Base-by-base conservation (phyloP, 2,329 filamentous ascomycete genomes). In the Calonectria crousiana region DNA sequence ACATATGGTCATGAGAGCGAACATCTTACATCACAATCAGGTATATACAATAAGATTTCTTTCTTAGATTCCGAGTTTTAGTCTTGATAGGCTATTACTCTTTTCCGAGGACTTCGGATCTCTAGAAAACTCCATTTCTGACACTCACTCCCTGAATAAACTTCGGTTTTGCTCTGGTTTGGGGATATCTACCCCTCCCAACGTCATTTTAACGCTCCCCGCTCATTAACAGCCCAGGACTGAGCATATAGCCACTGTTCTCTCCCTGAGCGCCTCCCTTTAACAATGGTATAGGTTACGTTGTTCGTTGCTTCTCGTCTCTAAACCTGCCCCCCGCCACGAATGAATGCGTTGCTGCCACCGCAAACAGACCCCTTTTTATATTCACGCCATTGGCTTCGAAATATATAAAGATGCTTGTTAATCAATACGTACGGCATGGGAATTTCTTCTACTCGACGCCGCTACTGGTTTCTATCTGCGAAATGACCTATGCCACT, bases 401-500 rank as follows among this genome's bases (percentile, higher is more conserved):
- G 10, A 14, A 23, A 58, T 34, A 13, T 51, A 16, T 41, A 26
- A 60, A 52, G 58, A 44, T 60, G 32, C 47, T 41, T 64, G 56
- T 69, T 34, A 28, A 32, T 66, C 30, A 66, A 58, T 60, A 53
- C 44, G 41, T 49, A 69, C 56, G 66, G 66, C 51, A 67, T 66
- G 30, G 58, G 20, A 58, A 69, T 69, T 69, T 73, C 58, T 73
- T 73, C 71, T 73, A 73, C 71, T 69, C 51, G 66, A 66, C 71
- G 71, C 71, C 66, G 67, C 62, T 41, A 52, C 44, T 53, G 20
- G 30, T 72, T 64, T 73, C 71, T 73, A 73, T 73, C 60, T 47
- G 44, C 65, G 56, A 72, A 69, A 69, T 66, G 58, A 73, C 49
- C 65, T 67, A 6, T 41, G 32, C 67, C 56, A 38, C 56, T 32